Evolutionary conservation across 1,139 yeast species (phyloP).

Genomic region (Yamadazyma diospyri): DNA sequence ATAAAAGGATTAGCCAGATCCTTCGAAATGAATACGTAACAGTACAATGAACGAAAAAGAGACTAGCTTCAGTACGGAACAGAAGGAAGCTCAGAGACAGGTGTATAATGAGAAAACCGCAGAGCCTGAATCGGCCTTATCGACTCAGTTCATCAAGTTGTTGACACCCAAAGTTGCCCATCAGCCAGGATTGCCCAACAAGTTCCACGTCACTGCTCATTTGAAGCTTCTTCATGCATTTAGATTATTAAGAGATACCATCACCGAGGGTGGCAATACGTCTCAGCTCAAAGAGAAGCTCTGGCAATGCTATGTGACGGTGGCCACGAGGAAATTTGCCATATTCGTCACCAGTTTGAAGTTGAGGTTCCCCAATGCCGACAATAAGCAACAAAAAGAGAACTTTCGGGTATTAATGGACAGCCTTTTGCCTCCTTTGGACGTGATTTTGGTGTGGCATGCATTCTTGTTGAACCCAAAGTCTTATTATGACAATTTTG

Average conservation of each 20-base stretch:
- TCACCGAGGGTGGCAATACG: not conserved
- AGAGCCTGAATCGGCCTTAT: no score
- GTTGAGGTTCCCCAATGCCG: not conserved
- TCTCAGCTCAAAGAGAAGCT: slow-evolving; percentile 14
- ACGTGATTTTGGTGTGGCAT: slow-evolving; percentile 42
- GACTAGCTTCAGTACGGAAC: no score
- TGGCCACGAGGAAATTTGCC: slow-evolving; percentile 28
- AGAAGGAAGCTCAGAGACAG: no score
- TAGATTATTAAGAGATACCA: not conserved
- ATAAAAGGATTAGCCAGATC: no score
- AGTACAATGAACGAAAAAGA: no score
- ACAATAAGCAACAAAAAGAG: not conserved
- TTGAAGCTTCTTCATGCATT: slow-evolving; percentile 3
- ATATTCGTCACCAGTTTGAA: slow-evolving; percentile 21
- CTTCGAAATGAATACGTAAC: no score
- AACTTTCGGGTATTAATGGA: slow-evolving; percentile 1
- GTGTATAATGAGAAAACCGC: no score
- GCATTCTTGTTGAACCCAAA: slow-evolving; percentile 18
- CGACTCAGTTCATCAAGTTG: not conserved
- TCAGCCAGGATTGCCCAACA: not conserved
- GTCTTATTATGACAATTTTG: slow-evolving; percentile 25
- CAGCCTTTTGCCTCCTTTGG: slow-evolving; percentile 13
- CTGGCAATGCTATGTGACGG: slow-evolving; percentile 29
- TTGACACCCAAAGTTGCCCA: slow-evolving; percentile 4
- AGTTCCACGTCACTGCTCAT: slow-evolving; percentile 6